These are phyloP conservation scores for Curvularia lunata DNA, from an alignment of 2,329 filamentous ascomycete species.

Conservation along the genomic window DNA sequence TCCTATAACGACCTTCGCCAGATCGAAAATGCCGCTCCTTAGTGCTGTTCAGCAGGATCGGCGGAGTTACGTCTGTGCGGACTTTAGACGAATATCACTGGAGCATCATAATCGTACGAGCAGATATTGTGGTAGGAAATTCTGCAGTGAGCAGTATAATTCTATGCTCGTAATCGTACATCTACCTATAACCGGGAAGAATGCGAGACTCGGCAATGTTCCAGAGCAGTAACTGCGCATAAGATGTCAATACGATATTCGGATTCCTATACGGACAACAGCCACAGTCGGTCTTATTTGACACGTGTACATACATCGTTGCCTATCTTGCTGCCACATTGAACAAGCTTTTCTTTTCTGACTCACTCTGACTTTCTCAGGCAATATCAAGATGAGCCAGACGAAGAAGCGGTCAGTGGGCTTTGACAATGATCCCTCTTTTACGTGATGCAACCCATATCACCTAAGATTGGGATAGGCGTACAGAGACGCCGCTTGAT, in stretches of 20 bases:
- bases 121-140: neutral
- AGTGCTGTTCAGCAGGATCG: neutral
- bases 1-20: neutral
- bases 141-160: slow-evolving; percentile 1
- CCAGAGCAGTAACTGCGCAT: neutral
- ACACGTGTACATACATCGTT: neutral
- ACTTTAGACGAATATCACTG: neutral
- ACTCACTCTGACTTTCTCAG: neutral
- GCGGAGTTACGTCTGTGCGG: neutral
- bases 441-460: neutral
- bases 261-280: neutral
- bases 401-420: neutral
- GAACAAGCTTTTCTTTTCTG: neutral
- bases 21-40: neutral
- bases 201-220: neutral
- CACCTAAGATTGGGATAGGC: neutral
- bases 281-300: neutral
- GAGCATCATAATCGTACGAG: neutral
- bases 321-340: neutral
- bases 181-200: neutral
- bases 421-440: neutral
- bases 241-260: neutral
- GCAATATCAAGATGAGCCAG: neutral
- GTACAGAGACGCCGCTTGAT: neutral
- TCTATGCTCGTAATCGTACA: slow-evolving; percentile 1